Percentiles rank a stretch among this genome's conserved stretches.
These are phyloP conservation scores for Waltiozyma sp. DNA, from an alignment of 1,139 yeast genomes.

Conservation along the genomic window DNA sequence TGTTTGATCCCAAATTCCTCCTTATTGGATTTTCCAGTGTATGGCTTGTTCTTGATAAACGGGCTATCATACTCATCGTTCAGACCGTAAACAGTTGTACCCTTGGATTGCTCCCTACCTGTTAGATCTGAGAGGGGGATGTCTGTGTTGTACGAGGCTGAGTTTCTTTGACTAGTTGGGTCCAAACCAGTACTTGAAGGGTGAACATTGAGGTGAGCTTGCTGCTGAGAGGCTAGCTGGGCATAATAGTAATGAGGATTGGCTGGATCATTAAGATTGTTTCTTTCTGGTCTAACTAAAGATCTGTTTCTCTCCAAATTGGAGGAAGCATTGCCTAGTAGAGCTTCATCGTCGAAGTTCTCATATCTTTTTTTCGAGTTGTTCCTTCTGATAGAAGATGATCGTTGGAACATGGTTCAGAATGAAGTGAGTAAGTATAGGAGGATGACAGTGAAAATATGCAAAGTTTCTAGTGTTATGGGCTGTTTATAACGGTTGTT, in stretches of 20 bases:
- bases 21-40: not conserved
- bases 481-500: no score
- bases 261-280: slow-evolving; percentile 47
- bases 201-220: slow-evolving; percentile 48
- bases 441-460: no score
- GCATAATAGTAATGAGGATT: slow-evolving; percentile 75
- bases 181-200: slow-evolving; percentile 71
- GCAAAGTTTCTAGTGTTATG: not conserved
- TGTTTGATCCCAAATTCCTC: not conserved
- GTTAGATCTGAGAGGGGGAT: slow-evolving; percentile 14
- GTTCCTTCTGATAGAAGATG: slow-evolving; percentile 13
- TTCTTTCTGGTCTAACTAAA: slow-evolving; percentile 71
- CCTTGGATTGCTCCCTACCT: slow-evolving; percentile 22
- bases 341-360: slow-evolving; percentile 16
- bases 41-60: slow-evolving; percentile 1
- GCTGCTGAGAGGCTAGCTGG: slow-evolving; percentile 66
- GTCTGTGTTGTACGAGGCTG: slow-evolving; percentile 3
- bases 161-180: slow-evolving; percentile 28
- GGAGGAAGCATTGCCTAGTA: slow-evolving; percentile 8
- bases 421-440: not conserved
- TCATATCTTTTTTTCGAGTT: slow-evolving; percentile 12
- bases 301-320: slow-evolving; percentile 42
- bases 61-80: slow-evolving; percentile 40
- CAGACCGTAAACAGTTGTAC: slow-evolving; percentile 46
- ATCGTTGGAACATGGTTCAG: slow-evolving; percentile 13